Percentiles rank a stretch among this genome's conserved stretches.
phyloP scores from a whole-genome alignment of 2,329 filamentous ascomycete species.

The Incumbomyces lentus region DNA sequence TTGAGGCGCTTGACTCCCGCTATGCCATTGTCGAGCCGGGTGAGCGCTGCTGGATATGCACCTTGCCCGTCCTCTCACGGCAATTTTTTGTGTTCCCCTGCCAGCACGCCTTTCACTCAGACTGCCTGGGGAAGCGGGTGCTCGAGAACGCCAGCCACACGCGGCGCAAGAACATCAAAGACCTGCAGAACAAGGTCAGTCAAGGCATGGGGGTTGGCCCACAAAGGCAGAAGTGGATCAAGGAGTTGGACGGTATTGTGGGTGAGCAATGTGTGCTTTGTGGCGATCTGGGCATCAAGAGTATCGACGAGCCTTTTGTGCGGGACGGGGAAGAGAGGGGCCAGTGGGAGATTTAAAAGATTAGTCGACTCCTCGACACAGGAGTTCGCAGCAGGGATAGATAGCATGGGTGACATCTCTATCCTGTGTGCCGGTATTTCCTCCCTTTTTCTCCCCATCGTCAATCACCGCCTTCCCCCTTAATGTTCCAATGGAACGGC shows the following conservation, averaged over 20 bases:
- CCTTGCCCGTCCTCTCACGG: constrained; percentile 70
- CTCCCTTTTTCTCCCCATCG: too few relatives aligned
- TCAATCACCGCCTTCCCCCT: too few relatives aligned
- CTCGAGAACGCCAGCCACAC: constrained; percentile 69
- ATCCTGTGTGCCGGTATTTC: too few relatives aligned
- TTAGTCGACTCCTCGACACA: too few relatives aligned
- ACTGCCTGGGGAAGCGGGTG: constrained; percentile 79
- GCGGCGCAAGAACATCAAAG: constrained; percentile 68
- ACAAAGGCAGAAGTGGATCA: constrained; percentile 70
- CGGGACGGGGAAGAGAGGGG: constrained; percentile 58
- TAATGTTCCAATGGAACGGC: too few relatives aligned
- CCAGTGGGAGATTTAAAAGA: constrained; percentile 68
- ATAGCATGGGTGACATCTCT: too few relatives aligned
- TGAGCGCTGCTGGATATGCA: constrained; percentile 84
- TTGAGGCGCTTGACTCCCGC: constrained; percentile 70
- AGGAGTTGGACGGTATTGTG: constrained; percentile 83
- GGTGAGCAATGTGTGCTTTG: constrained; percentile 87
- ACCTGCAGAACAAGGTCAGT: constrained; percentile 74
- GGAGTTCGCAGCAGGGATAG: too few relatives aligned
- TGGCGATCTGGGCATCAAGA: constrained; percentile 87
- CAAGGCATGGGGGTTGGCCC: constrained; percentile 60
- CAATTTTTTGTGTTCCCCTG: constrained; percentile 99
- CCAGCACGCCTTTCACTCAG: constrained; percentile 94
- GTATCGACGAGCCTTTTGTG: constrained; percentile 88
- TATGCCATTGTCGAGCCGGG: constrained; percentile 96